phyloP scores from a whole-genome alignment of 495 filamentous ascomycete species.

The Penicillium roqueforti region DNA sequence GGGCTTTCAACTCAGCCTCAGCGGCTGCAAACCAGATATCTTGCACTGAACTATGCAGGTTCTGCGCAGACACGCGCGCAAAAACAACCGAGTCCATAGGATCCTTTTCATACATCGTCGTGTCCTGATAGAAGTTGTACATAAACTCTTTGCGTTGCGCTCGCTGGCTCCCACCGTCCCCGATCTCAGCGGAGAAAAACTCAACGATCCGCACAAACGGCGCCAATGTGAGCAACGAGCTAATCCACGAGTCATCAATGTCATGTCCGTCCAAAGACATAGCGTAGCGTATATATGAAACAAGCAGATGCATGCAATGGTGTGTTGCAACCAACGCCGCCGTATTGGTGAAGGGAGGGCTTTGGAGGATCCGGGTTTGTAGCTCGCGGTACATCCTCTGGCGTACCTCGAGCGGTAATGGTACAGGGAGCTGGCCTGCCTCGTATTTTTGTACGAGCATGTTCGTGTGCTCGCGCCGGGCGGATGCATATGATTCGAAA shows the following conservation, averaged over 20 bases:
- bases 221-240: constrained; percentile 40
- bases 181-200: constrained; percentile 47
- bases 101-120: constrained; percentile 34
- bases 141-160: constrained; percentile 46
- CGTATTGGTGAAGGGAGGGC: constrained; percentile 44
- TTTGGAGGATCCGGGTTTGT: constrained; percentile 38
- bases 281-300: constrained; percentile 39
- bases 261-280: constrained; percentile 28
- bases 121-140: constrained; percentile 43
- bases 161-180: constrained; percentile 41
- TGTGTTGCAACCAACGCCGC: constrained; percentile 42
- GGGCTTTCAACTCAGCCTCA: constrained; percentile 27
- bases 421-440: constrained; percentile 37
- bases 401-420: constrained; percentile 31
- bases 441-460: constrained; percentile 40
- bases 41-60: constrained; percentile 32
- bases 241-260: constrained; percentile 43
- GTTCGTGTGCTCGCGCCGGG: constrained; percentile 42
- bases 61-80: constrained; percentile 27
- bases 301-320: constrained; percentile 43
- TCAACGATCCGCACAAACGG: constrained; percentile 41
- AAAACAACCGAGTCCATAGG: constrained; percentile 41
- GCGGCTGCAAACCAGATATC: constrained; percentile 46
- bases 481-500: constrained; percentile 39
- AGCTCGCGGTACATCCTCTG: constrained; percentile 37